Percentiles rank a stretch among this genome's conserved stretches.
phyloP scores from a whole-genome alignment of 2,329 filamentous ascomycete species.

The Apiospora kogelbergensis region DNA sequence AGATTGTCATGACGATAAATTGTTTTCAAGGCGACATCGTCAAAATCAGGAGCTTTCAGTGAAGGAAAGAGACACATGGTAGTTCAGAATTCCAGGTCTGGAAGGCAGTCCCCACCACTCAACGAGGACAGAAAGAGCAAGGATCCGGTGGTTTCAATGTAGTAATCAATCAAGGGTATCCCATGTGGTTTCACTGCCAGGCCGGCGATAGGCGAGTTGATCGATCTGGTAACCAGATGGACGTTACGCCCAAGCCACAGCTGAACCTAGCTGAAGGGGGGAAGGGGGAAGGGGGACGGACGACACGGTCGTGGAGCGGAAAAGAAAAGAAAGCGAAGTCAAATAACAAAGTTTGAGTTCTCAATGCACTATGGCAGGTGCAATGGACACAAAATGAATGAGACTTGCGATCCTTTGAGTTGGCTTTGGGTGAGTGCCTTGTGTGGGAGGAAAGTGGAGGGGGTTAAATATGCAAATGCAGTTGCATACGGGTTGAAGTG shows the following conservation, averaged over 20 bases:
- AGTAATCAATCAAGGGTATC: background rate
- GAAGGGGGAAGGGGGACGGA: too few relatives aligned
- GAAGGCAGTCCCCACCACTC: background rate
- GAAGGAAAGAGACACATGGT: conserved; percentile 7
- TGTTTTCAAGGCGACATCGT: background rate
- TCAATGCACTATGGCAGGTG: background rate
- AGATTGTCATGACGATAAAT: background rate
- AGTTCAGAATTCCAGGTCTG: background rate
- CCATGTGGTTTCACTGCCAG: background rate
- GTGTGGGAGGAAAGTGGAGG: background rate
- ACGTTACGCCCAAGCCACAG: background rate
- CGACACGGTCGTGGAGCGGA: background rate
- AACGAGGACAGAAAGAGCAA: background rate
- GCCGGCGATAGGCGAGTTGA: background rate
- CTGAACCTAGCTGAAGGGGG: background rate
- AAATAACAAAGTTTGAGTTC: background rate
- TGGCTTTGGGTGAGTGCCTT: background rate
- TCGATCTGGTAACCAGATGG: background rate
- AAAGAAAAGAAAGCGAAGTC: background rate
- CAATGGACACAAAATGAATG: background rate
- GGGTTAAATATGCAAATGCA: background rate
- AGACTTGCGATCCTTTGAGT: background rate
- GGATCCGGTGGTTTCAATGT: background rate
- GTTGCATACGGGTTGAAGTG: background rate
- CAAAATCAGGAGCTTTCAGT: background rate